Evolutionary conservation across 176 grass and related monocot genomes (phyloP).

Genomic region (Musa acuminata): DNA sequence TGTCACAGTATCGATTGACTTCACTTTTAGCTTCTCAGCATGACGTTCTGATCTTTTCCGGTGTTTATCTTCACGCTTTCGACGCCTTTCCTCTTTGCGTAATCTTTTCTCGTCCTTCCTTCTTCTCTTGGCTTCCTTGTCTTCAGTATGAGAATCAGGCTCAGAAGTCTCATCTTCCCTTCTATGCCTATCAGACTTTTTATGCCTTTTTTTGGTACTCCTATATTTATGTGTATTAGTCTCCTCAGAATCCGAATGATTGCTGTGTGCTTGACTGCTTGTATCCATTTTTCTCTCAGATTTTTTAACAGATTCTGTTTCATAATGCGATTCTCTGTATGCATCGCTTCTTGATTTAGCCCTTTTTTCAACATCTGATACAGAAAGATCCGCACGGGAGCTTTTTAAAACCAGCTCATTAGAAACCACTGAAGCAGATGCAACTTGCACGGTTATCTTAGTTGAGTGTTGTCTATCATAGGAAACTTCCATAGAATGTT

Average conservation of each 20-base stretch:
- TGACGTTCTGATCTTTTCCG: slow-evolving; percentile 45
- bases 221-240: slow-evolving; percentile 37
- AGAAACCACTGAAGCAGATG: neutral
- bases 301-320: slow-evolving; percentile 32
- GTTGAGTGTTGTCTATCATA: slow-evolving; percentile 6
- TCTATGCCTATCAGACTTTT: slow-evolving; percentile 54
- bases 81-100: slow-evolving; percentile 73
- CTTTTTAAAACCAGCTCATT: no score
- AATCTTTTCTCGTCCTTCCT: slow-evolving; percentile 68
- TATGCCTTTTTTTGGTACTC: slow-evolving; percentile 49
- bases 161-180: slow-evolving; percentile 49
- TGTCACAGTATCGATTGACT: slow-evolving; percentile 22
- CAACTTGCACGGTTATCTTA: slow-evolving; percentile 13
- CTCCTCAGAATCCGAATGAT: slow-evolving; percentile 48
- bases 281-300: slow-evolving; percentile 24
- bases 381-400: neutral
- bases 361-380: slow-evolving; percentile 21
- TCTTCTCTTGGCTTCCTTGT: slow-evolving; percentile 52
- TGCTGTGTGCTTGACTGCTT: slow-evolving; percentile 16
- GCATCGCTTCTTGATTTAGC: slow-evolving; percentile 21
- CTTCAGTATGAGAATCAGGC: slow-evolving; percentile 37
- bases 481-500: slow-evolving; percentile 11
- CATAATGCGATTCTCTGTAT: slow-evolving; percentile 30
- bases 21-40: slow-evolving; percentile 40
- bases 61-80: slow-evolving; percentile 57